Percentiles rank a stretch among this genome's conserved stretches.
These are phyloP conservation scores for Phlebiopsis gigantea DNA, from an alignment of 768 basidiomycete species.

Conservation along the genomic window DNA sequence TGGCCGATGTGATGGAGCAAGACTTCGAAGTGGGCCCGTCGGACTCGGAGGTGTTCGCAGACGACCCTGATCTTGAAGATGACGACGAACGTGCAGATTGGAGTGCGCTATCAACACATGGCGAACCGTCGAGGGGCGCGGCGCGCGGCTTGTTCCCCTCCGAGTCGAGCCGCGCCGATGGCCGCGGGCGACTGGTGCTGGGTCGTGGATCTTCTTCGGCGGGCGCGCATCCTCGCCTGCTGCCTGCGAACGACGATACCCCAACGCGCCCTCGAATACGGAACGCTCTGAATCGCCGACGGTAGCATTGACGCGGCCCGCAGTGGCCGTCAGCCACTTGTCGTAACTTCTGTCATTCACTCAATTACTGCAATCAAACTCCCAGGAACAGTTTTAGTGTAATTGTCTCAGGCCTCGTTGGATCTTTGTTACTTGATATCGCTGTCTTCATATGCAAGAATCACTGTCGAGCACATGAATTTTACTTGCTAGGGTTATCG, in stretches of 20 bases:
- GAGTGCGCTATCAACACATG: constrained; percentile 10
- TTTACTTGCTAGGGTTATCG: neutral
- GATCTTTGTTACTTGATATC: constrained; percentile 8
- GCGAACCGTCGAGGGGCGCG: neutral
- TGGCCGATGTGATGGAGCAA: constrained; percentile 64
- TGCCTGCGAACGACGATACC: constrained; percentile 44
- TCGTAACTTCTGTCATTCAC: neutral
- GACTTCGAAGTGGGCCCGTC: constrained; percentile 24
- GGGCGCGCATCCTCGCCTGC: constrained; percentile 31
- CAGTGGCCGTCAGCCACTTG: neutral
- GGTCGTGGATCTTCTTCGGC: constrained; percentile 10
- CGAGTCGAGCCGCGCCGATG: neutral
- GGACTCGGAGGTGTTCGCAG: constrained; percentile 20
- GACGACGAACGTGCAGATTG: constrained; percentile 18
- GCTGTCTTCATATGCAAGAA: constrained; percentile 3
- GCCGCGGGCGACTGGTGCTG: constrained; percentile 10
- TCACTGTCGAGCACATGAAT: constrained; percentile 3
- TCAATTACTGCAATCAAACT: constrained; percentile 2
- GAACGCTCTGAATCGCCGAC: constrained; percentile 38
- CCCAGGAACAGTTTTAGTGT: constrained; percentile 1
- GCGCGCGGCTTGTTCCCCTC: constrained; percentile 1
- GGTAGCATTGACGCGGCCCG: constrained; percentile 26
- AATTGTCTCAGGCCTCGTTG: constrained; percentile 5
- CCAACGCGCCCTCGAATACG: constrained; percentile 58
- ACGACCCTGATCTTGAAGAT: constrained; percentile 20